Conservation (phyloP, 192 early-diverging fungal species). For the Gryganskiella cystojenkinii region DNA sequence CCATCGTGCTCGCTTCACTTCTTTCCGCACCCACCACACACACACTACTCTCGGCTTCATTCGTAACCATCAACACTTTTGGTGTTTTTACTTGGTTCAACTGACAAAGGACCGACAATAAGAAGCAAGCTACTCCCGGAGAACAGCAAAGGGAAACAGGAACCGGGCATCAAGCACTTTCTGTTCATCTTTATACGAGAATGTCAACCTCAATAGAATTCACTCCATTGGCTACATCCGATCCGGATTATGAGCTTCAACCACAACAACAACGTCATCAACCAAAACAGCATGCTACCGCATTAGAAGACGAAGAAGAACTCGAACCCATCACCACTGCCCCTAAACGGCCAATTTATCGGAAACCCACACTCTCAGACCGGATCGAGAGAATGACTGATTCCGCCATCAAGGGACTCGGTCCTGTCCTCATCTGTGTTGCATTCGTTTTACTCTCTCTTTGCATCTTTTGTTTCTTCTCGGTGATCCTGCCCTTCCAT, state of each 20-base stretch:
- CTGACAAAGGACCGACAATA: too few relatives aligned
- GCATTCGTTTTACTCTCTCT: conserved; percentile 59
- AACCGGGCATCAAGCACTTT: neutral
- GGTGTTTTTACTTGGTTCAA: too few relatives aligned
- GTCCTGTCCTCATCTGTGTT: conserved; percentile 61
- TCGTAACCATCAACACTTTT: too few relatives aligned
- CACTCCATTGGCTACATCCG: conserved; percentile 38
- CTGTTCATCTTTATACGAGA: neutral
- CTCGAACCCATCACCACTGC: conserved; percentile 22
- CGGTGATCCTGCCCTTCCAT: conserved; percentile 60
- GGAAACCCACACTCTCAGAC: conserved; percentile 7
- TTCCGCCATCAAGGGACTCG: conserved; percentile 56
- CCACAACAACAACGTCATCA: neutral
- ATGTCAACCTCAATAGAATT: conserved; percentile 46
- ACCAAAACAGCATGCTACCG: neutral
- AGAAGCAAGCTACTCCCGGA: neutral
- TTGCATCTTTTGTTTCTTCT: conserved; percentile 56
- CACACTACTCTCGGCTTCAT: neutral
- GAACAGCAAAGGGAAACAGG: neutral
- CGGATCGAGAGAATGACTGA: conserved; percentile 28
- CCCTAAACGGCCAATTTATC: neutral
- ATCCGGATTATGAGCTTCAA: conserved; percentile 3
- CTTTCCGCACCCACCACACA: neutral
- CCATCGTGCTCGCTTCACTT: neutral
- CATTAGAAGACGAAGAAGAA: conserved; percentile 8